phyloP scores from a whole-genome alignment of 2,329 filamentous ascomycete species.

The Phoma herbarum region DNA sequence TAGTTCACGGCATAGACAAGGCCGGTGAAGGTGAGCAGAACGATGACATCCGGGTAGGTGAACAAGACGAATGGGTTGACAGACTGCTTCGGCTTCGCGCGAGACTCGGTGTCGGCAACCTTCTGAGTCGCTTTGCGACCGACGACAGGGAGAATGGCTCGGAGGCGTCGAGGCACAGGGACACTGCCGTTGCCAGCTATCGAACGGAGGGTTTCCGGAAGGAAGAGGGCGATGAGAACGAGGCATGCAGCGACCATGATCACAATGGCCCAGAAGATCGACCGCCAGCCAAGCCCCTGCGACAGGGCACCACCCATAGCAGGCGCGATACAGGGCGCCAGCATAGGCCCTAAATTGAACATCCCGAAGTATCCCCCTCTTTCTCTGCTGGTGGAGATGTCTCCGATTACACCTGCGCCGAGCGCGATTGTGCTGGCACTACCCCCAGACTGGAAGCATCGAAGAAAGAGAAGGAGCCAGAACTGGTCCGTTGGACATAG shows the following conservation, averaged over 20 bases:
- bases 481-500: conserved; percentile 44
- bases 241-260: conserved; percentile 52
- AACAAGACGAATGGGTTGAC: conserved; percentile 42
- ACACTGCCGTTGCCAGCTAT: conserved; percentile 53
- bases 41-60: conserved; percentile 49
- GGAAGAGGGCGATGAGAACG: conserved; percentile 47
- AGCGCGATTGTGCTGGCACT: conserved; percentile 61
- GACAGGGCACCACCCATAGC: conserved; percentile 47
- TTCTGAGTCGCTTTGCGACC: conserved; percentile 33
- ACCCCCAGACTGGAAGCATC: conserved; percentile 51
- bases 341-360: conserved; percentile 63
- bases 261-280: conserved; percentile 51
- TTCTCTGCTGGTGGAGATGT: conserved; percentile 73
- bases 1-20: conserved; percentile 44
- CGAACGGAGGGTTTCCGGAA: conserved; percentile 54
- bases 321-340: conserved; percentile 42
- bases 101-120: conserved; percentile 20
- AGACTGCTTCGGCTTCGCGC: conserved; percentile 30
- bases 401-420: conserved; percentile 74
- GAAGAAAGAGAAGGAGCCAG: conserved; percentile 45
- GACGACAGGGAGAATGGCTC: conserved; percentile 35
- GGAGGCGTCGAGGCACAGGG: conserved; percentile 32
- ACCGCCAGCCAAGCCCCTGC: conserved; percentile 48
- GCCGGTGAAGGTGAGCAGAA: conserved; percentile 53
- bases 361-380: conserved; percentile 76